Evolutionary conservation across 352 stramenopile species (phyloP), one percentile per base, ranked within the genome.

Genomic region (Globisporangium splendens): DNA sequence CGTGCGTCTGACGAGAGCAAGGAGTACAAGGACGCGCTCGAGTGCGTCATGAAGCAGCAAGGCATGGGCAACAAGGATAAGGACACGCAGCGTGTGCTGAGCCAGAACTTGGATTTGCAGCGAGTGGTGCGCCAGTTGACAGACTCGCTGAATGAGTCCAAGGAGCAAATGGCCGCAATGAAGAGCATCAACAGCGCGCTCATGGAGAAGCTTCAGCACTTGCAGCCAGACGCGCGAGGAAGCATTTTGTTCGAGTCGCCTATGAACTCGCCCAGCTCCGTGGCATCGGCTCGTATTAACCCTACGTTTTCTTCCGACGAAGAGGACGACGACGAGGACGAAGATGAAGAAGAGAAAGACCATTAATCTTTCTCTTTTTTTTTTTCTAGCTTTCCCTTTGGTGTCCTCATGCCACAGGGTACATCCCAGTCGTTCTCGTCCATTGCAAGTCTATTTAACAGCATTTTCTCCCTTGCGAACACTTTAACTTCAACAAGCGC

Each of bases 101-200:
- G 67, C 49, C 79, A 92, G 48, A 90, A 92, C 39, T 22, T 77
- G 1, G 79, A 89, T 50, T 60, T 94, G 6, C 78, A 91, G 61
- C 75, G 79, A 5, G 76, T 83, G 17, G 70, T 94, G n/a, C 71
- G 90, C 31, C 73, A 92, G 59, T 63, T 92, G 12, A 87, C 79
- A 3, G 80, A 92, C 59, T 83, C 78, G 12, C 61, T 94, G 15
- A 79, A 78, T 44, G 83, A 90, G 39, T 72, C 75, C 0, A 74
- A 72, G n/a, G 80, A 91, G 56, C 84, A 94, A 62, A 61, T 91
- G 43, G 61, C 65, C n/a, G 79, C 79, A 3, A 74, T 86, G 22
- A 89, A 87, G 69, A 79, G 79, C 53, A 88, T 92, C 56, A 94
- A 94, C 56, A 70, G 66, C 35, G 77, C 83, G 22, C 66, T 94